Evolutionary conservation across 495 filamentous ascomycete genomes (phyloP).

Genomic region (Corynascus novoguineensis): DNA sequence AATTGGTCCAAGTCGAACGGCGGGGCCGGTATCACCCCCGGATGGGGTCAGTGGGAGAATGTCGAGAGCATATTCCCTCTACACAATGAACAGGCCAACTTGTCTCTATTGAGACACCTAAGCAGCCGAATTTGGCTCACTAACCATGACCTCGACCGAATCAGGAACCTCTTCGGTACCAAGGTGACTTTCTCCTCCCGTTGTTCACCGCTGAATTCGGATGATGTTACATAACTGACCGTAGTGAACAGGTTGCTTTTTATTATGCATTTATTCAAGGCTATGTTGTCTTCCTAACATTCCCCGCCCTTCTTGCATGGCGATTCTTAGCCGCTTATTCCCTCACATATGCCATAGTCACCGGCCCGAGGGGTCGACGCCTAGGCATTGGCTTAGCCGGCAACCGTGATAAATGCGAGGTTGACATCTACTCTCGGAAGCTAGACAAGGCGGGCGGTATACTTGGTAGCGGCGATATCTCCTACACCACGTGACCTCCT

Average conservation of each 20-base stretch:
- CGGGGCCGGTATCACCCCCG: background rate
- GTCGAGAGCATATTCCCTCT: background rate
- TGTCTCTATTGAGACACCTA: background rate
- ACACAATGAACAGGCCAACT: background rate
- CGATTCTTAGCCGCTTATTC: background rate
- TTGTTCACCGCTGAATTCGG: background rate
- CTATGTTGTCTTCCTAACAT: background rate
- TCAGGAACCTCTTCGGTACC: background rate
- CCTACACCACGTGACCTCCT: too few species aligned
- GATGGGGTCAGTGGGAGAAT: slow-evolving; percentile 1
- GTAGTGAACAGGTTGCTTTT: background rate
- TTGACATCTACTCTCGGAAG: too few species aligned
- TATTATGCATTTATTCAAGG: background rate
- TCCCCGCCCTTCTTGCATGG: background rate
- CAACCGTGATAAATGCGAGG: too few species aligned
- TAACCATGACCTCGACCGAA: background rate
- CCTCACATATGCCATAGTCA: background rate
- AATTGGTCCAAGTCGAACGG: background rate
- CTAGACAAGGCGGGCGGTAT: too few species aligned
- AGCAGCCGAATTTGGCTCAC: background rate
- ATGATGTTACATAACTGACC: background rate
- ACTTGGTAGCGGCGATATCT: too few species aligned
- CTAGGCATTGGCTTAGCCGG: too few species aligned
- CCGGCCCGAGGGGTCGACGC: too few species aligned
- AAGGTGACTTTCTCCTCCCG: background rate